Base-by-base conservation (phyloP, 192 early-diverging fungal genomes). In the Umbelopsis sp. region DNA sequence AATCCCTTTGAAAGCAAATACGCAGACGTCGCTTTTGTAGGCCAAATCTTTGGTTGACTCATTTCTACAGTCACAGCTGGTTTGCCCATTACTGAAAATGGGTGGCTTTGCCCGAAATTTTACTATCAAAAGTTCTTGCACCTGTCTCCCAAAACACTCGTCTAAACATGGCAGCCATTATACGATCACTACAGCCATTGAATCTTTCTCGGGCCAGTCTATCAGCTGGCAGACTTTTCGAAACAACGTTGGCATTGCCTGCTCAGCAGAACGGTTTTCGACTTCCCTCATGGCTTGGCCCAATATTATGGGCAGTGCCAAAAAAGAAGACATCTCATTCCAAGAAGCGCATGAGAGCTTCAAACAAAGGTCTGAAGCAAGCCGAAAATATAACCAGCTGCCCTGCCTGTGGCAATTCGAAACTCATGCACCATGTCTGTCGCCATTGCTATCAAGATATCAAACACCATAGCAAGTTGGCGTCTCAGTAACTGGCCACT, bases 321-420 rank as follows among this genome's bases (percentile, higher is more conserved):
- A 97, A 97, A 82, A 93, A 93, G 81, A 91, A 92, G 77, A 97
- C 95, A 0, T 95, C 94, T 23, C 95, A 97, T 71, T 84, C 91
- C 41, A 95, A 93, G 76, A 95, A 95, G 82, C 90, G 92, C 74
- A 93, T 91, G 90, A 85, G 92, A 69, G 86, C 88, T 64, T 83
- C 90, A 13, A 91, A 87, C 75, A 93, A 93, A 73, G 90, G 90
- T 58, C 75, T 93, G 49, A 87, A 88, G 83, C 87, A 84, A 70
- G 81, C 88, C 30, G 75, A 87, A 25, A 90, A 94, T 72, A 86
- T 93, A 33, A 75, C 82, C 7, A 78, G 85, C 37, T 97, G 95
- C 73, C 89, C 87, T 23, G 88, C 86, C 64, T 97, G 95, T 69
- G 93, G 93, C 6, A 78, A 84, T 25, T 79, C 86, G 23, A 90